Conservation (phyloP, 441 rosid genomes). For the Pelargonium fulgidum region DNA sequence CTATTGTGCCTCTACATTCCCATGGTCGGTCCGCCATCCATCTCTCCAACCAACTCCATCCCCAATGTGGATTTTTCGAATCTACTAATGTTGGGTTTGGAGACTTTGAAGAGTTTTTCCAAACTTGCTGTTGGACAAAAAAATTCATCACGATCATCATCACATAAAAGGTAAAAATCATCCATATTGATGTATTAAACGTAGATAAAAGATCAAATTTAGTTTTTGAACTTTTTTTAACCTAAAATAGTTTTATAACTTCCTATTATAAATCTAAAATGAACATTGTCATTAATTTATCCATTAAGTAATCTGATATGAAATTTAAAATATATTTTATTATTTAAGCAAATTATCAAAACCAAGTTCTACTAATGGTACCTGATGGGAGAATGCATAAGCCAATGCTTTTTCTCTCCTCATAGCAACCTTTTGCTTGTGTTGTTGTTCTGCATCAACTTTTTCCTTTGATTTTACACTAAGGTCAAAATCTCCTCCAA, state of each 20-base stretch:
- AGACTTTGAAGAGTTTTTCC: conserved; percentile 48
- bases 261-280: too few relatives aligned
- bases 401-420: conserved; percentile 93
- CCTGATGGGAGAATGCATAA: conserved; percentile 91
- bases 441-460: conserved; percentile 49
- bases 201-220: neutral
- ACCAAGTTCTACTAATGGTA: conserved; percentile 14
- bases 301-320: too few relatives aligned
- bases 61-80: conserved; percentile 84
- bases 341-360: neutral
- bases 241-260: too few relatives aligned
- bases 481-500: conserved; percentile 61
- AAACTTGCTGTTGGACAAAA: conserved; percentile 39
- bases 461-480: conserved; percentile 60
- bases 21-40: conserved; percentile 92
- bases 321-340: too few relatives aligned
- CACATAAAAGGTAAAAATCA: neutral
- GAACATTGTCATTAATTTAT: too few relatives aligned
- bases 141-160: conserved; percentile 11
- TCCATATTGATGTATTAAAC: conserved; percentile 10
- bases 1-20: conserved; percentile 44
- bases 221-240: neutral
- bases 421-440: conserved; percentile 70
- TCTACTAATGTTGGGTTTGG: conserved; percentile 61
- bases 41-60: conserved; percentile 97